A percentile compares a stretch with the other conserved stretches of the same genome.
Conservation (phyloP, 1,284 basidiomycete species). For the Anthracocystis walkeri region DNA sequence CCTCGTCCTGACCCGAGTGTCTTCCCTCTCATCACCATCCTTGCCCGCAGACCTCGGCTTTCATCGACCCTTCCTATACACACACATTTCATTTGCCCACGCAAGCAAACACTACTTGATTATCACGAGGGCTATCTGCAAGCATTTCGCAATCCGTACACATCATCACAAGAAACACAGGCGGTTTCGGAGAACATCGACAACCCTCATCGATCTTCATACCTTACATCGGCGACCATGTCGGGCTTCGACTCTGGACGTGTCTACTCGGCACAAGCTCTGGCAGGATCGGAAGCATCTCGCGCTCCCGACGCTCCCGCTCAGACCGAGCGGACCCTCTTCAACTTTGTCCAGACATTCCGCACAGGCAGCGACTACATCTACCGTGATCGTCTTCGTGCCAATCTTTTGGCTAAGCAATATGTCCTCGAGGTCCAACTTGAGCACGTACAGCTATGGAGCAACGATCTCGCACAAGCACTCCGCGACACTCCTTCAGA, state of each 20-base stretch:
- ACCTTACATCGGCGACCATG: slow-evolving; percentile 47
- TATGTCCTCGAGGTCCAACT: slow-evolving; percentile 93
- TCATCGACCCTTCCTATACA: too few relatives aligned
- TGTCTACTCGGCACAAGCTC: slow-evolving; percentile 64
- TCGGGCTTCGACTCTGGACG: slow-evolving; percentile 69
- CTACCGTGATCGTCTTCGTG: slow-evolving; percentile 85
- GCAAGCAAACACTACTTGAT: too few relatives aligned
- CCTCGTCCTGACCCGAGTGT: too few relatives aligned
- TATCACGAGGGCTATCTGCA: too few relatives aligned
- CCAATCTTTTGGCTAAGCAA: slow-evolving; percentile 88
- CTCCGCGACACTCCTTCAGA: slow-evolving; percentile 91
- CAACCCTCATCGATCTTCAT: not conserved
- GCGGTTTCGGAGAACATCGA: not conserved
- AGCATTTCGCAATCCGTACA: too few relatives aligned
- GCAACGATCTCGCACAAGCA: slow-evolving; percentile 90
- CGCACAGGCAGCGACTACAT: slow-evolving; percentile 67
- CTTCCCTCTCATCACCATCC: too few relatives aligned
- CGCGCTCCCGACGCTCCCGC: slow-evolving; percentile 66
- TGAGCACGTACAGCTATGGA: slow-evolving; percentile 88
- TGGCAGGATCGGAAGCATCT: slow-evolving; percentile 59
- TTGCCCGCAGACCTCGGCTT: too few relatives aligned
- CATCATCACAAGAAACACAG: too few relatives aligned
- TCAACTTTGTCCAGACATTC: slow-evolving; percentile 68
- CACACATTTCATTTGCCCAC: too few relatives aligned
- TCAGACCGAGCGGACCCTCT: slow-evolving; percentile 65